Conservation (phyloP, 768 basidiomycete genomes). For the Phylloporus sp. region DNA sequence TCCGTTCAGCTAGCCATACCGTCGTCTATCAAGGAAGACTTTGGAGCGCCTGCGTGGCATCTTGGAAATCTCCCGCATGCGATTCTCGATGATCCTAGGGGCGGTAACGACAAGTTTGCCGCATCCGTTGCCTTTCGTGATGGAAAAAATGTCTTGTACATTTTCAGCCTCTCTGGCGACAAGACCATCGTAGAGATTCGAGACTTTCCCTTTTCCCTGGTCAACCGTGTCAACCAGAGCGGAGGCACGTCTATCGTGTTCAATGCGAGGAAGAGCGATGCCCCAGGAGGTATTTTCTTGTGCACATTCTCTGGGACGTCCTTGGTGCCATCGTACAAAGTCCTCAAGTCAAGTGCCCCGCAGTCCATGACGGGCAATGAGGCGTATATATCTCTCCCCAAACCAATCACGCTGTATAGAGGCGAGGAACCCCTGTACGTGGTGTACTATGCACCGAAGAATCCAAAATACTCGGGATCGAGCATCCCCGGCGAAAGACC, state of each 20-base stretch:
- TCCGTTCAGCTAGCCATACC: slow-evolving; percentile 31
- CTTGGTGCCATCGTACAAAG: slow-evolving; percentile 19
- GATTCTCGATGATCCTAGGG: slow-evolving; percentile 32
- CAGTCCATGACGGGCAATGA: slow-evolving; percentile 10
- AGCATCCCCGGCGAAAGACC: slow-evolving; percentile 51
- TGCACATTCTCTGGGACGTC: slow-evolving; percentile 24
- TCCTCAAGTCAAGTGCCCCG: slow-evolving; percentile 25
- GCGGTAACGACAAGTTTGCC: slow-evolving; percentile 16
- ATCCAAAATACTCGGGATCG: slow-evolving; percentile 52
- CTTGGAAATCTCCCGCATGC: slow-evolving; percentile 48
- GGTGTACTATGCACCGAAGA: slow-evolving; percentile 63
- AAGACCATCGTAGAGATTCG: slow-evolving; percentile 21
- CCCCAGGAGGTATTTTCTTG: slow-evolving; percentile 27
- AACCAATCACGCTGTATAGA: slow-evolving; percentile 40
- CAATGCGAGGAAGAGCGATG: slow-evolving; percentile 30
- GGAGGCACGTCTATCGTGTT: slow-evolving; percentile 29
- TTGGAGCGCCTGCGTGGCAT: slow-evolving; percentile 52
- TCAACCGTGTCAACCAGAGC: slow-evolving; percentile 22
- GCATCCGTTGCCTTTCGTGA: slow-evolving; percentile 31
- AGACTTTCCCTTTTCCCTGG: slow-evolving; percentile 33
- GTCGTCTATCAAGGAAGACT: slow-evolving; percentile 47
- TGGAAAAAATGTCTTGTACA: slow-evolving; percentile 34
- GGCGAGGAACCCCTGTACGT: slow-evolving; percentile 46
- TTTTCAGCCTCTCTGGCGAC: slow-evolving; percentile 24
- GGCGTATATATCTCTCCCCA: slow-evolving; percentile 43